Base-by-base conservation (phyloP, 2,329 filamentous ascomycete genomes). In the Pseudogymnoascus sp. region DNA sequence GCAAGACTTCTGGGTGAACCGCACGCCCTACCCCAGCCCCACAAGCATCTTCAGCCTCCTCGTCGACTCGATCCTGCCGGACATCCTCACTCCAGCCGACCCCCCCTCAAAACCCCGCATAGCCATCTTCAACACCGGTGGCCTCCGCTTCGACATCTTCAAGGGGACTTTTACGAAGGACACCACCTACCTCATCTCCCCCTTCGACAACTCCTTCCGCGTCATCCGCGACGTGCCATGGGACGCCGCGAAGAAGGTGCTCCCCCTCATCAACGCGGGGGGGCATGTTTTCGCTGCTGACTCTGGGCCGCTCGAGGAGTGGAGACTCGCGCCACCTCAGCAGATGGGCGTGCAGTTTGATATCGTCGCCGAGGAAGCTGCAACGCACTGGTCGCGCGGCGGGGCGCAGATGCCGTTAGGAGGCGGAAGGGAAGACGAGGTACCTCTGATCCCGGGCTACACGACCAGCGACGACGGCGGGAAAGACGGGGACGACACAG, bases 131-230 rank as follows among this genome's bases (percentile, higher is more conserved):
- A 99, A 99, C 75, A 96, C 91, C 0, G 95, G 95, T 23, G 90
- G 90, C 2, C 86, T 99, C 67, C 89, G 95, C 43, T 99, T 97
- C 75, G 95, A 99, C 74, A 90, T 99, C 65, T 96, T 97, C 80
- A 86, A 93, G 74, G 95, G 95, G 0, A 80, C 88, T 0, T 97
- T 97, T 72, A 97, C 95, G 0, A 85, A 86, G 42, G 95, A 99
- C 73, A 88, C 88, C 3, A 91, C 89, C 0, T 97, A 86, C 72
- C 88, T 93, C 40, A 82, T 97, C 31, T 96, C 90, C 8, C 95
- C 95, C 0, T 99, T 99, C 73, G 86, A 85, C 1, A 96, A 88
- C 74, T 84, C 83, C 1, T 89, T 97, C 74, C 80, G 82, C 25
- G 91, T 87, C 68, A 80, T 97, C 61, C 86, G 88, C 62, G 86